phyloP scores from a whole-genome alignment of 139 green algal genomes.

The Micromonas commoda region DNA sequence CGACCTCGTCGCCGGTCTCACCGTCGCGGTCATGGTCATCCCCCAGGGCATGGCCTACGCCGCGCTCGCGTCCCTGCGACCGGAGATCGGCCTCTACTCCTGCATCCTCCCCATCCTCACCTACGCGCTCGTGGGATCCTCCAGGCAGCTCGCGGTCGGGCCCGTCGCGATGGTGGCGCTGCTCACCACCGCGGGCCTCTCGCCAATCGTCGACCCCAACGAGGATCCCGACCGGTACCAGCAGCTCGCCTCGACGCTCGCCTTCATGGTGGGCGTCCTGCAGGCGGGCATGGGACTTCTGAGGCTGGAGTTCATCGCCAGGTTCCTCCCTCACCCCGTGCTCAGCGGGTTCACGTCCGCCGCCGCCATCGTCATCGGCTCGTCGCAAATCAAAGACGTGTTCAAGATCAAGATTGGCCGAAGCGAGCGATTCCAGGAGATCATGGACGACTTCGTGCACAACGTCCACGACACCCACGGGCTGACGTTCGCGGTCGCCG shows the following conservation, averaged over 20 bases:
- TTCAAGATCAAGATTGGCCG: too few relatives aligned
- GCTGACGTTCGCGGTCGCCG: slow-evolving; percentile 21
- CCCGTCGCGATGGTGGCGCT: slow-evolving; percentile 61
- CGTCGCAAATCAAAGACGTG: slow-evolving; percentile 43
- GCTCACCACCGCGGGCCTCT: slow-evolving; percentile 26
- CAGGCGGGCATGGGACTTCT: slow-evolving; percentile 51
- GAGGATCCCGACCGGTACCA: slow-evolving; percentile 10
- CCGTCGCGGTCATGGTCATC: too few relatives aligned
- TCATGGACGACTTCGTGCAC: slow-evolving; percentile 7
- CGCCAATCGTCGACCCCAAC: not conserved
- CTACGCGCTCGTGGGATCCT: slow-evolving; percentile 69
- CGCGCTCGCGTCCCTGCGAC: slow-evolving; percentile 29
- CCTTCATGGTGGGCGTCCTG: slow-evolving; percentile 22
- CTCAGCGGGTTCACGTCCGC: slow-evolving; percentile 73
- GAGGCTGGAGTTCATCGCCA: slow-evolving; percentile 63
- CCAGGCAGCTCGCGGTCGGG: slow-evolving; percentile 59
- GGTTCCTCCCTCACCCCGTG: not conserved
- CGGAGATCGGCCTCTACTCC: slow-evolving; percentile 78
- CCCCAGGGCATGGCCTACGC: slow-evolving; percentile 43
- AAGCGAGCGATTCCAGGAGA: slow-evolving; percentile 1
- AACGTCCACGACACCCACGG: slow-evolving; percentile 14
- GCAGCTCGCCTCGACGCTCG: not conserved
- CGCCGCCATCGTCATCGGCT: slow-evolving; percentile 64
- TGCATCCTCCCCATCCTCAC: slow-evolving; percentile 69
- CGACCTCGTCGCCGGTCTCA: slow-evolving; percentile 36